Evolutionary conservation across 1,284 basidiomycete genomes (phyloP), one percentile per base, ranked within the genome.

Genomic region (Polyporus tsugae): DNA sequence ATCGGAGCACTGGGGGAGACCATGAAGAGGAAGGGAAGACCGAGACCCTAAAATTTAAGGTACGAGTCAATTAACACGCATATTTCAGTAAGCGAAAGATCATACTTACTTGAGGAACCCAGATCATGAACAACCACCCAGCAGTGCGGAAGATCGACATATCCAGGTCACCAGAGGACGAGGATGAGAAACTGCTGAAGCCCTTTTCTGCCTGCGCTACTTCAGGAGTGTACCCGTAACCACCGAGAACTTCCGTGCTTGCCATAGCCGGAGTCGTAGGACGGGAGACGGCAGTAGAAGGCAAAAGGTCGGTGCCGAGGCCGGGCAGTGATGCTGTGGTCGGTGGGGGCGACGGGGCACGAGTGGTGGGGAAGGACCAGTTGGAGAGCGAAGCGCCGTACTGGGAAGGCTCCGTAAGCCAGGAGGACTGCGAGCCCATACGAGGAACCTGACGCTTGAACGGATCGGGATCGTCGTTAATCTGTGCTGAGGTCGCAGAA

Each of bases 371-470:
- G 80, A 86, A 92, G 2, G 89, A 91, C 89, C 91, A 92, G 11
- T 86, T 84, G 44, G 90, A 86, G 29, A 89, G 69, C 0, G 88
- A 88, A 11, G 82, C 79, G 62, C 86, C 87, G 6, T 87, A 86
- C n/a, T 83, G 86, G 55, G 85, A 83, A 3, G 85, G 84, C 13
- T 90, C 91, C 0, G 89, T 89, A 62, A 92, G 77, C 91, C 91
- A 92, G 6, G 91, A 92, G 17, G 82, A 88, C 74, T 91, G 88
- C 4, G 90, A 91, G 13, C 84, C 87, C 44, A 88, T 78, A 46
- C 89, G 84, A 41, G 82, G 80, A 10, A 82, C 77, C 52, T 86
- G 82, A 39, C 86, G 85, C 61, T 86, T 82, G 82, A 91, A 91
- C 10, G 89, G 89, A 71, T 91, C 90, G 13, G 86, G 83, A 69